These are phyloP conservation scores for Paracoccidioides brasiliensis DNA, from an alignment of 2,329 filamentous ascomycete genomes.

Conservation along the genomic window DNA sequence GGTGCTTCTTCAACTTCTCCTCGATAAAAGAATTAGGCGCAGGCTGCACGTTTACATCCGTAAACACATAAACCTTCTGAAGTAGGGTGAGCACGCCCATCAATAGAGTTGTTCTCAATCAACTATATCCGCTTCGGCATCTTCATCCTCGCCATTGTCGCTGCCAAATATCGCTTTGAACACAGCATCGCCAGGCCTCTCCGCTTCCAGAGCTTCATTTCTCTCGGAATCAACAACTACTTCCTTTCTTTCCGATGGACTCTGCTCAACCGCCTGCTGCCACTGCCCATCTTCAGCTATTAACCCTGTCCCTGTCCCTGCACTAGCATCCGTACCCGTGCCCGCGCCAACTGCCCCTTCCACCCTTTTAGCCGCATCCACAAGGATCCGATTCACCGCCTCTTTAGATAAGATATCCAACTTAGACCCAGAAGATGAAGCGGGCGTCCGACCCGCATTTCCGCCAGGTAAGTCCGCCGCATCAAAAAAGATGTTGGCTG, in stretches of 20 bases:
- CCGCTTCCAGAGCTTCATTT: conserved; percentile 65
- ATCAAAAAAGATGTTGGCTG: conserved; percentile 51
- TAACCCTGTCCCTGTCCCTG: conserved; percentile 5
- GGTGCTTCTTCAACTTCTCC: no score
- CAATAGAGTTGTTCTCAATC: neutral
- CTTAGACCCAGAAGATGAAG: conserved; percentile 20
- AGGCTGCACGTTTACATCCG: no score
- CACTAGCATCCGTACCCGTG: neutral
- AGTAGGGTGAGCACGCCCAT: no score
- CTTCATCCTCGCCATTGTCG: conserved; percentile 59
- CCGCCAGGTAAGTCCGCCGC: conserved; percentile 29
- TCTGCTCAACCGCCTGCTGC: conserved; percentile 8
- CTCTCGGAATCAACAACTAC: conserved; percentile 52
- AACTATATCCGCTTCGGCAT: conserved; percentile 10
- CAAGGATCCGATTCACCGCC: conserved; percentile 43
- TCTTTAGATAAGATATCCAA: conserved; percentile 41
- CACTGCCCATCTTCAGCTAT: conserved; percentile 8
- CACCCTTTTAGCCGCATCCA: conserved; percentile 26
- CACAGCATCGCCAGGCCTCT: conserved; percentile 64
- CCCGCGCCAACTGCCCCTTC: neutral
- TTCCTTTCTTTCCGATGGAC: neutral
- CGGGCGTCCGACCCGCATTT: conserved; percentile 15
- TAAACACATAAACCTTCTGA: no score
- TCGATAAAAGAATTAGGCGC: no score
- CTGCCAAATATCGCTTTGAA: conserved; percentile 92